Percentiles rank a stretch among this genome's conserved stretches.
Conservation (phyloP, 441 rosid species). For the Brassica balearica region DNA sequence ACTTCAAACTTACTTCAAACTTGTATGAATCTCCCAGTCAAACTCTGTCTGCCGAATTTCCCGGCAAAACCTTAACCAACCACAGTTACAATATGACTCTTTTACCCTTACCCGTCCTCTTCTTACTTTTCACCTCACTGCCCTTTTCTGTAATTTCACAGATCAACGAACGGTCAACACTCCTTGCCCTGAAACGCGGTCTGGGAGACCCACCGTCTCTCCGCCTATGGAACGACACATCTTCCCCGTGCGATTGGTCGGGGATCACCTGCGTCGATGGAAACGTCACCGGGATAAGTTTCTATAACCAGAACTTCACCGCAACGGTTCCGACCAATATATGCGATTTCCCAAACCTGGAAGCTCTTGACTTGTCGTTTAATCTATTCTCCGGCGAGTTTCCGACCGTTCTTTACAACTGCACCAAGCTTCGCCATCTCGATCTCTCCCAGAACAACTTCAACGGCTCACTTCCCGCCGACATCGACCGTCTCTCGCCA, state of each 20-base stretch:
- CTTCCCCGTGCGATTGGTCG: constrained; percentile 73
- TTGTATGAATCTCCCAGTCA: constrained; percentile 23
- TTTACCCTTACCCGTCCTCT: constrained; percentile 43
- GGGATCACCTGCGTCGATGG: constrained; percentile 53
- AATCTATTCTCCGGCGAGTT: constrained; percentile 68
- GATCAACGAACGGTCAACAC: constrained; percentile 55
- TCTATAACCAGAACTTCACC: constrained; percentile 47
- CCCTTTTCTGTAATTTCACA: constrained; percentile 62
- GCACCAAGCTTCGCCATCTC: constrained; percentile 59
- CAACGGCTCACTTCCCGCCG: constrained; percentile 72
- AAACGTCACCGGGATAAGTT: constrained; percentile 52
- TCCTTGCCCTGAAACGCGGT: constrained; percentile 56
- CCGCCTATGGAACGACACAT: constrained; percentile 61
- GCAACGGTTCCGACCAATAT: constrained; percentile 56
- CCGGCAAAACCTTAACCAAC: constrained; percentile 37
- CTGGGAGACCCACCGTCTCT: constrained; percentile 67
- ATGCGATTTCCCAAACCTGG: constrained; percentile 68
- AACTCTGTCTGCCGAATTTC: constrained; percentile 27
- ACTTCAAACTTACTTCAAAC: background rate
- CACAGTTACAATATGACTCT: constrained; percentile 38
- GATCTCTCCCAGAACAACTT: constrained; percentile 76
- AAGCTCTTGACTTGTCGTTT: constrained; percentile 45
- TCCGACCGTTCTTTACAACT: constrained; percentile 64
- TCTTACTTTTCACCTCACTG: constrained; percentile 45
- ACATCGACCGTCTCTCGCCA: constrained; percentile 54